phyloP scores from a whole-genome alignment of 208 protist genomes.

The Crithidia fasciculata region DNA sequence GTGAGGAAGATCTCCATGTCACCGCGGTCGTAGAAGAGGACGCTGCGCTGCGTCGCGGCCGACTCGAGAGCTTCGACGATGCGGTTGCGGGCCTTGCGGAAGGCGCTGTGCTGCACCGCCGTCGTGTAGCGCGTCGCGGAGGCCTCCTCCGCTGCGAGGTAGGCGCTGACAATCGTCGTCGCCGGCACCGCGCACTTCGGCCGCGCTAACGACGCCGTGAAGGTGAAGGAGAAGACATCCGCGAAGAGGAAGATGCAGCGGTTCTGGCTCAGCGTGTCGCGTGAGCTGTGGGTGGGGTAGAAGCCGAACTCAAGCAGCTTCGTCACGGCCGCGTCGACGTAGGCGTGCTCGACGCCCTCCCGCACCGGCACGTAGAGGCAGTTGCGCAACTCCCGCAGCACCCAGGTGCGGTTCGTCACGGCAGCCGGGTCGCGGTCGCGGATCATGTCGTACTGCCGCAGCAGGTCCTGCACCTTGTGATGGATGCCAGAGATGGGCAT shows the following conservation, averaged over 20 bases:
- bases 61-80: constrained; percentile 84
- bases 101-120: constrained; percentile 56
- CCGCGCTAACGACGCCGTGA: constrained; percentile 46
- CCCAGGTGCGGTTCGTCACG: constrained; percentile 80
- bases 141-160: constrained; percentile 72
- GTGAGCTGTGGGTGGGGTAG: constrained; percentile 49
- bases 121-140: constrained; percentile 73
- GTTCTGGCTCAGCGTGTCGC: constrained; percentile 73
- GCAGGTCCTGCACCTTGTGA: constrained; percentile 74
- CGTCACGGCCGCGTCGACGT: constrained; percentile 63
- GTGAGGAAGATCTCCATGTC: constrained; percentile 85
- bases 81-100: constrained; percentile 83
- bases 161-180: constrained; percentile 58
- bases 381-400: constrained; percentile 79
- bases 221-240: constrained; percentile 87
- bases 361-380: constrained; percentile 78
- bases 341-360: constrained; percentile 65
- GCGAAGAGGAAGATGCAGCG: constrained; percentile 87
- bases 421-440: constrained; percentile 60
- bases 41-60: constrained; percentile 57
- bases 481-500: constrained; percentile 65
- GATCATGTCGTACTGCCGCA: constrained; percentile 70
- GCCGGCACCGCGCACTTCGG: constrained; percentile 56
- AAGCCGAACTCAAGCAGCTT: constrained; percentile 77
- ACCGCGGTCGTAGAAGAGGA: constrained; percentile 83